Base-by-base conservation (phyloP, 108 stramenopile genomes). In the Hondaea fermentalgiana region DNA sequence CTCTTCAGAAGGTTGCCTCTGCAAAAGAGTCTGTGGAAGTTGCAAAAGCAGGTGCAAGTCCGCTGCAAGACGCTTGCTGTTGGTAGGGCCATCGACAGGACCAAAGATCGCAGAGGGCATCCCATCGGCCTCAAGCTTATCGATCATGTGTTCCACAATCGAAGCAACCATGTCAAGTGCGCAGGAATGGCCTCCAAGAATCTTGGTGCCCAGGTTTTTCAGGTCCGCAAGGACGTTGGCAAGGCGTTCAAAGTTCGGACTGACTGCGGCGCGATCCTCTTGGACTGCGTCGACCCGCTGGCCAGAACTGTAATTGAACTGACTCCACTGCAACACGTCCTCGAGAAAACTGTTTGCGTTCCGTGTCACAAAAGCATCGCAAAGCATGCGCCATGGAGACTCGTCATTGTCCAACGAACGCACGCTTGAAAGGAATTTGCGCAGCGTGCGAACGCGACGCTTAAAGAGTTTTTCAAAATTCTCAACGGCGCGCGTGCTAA, bases 311-410 rank as follows among this genome's bases (percentile, higher is more conserved):
- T 83, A 83, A 23, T 83, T 53, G 51, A 83, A 83, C 25, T 83
- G 76, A 23, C 76, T 83, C 76, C 76, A 83, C 25, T 83, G 76
- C 51, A 83, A 17, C 23, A 83, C 76, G 23, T 83, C 51, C 28
- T 83, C 76, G 23, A 83, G 28, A 17, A 53, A 4, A 6, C 51
- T 12, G 51, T 53, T 47, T 12, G 76, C 45, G 12, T 83, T 47
- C 43, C 76, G 76, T n/a, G 76, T 83, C 23, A 83, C 76, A 83
- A 83, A 83, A 12, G 76, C 76, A 53, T 83, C 76, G 51, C 76
- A 83, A 12, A 83, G 76, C 51, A 83, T 47, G 25, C 76, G 45
- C 76, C 76, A 83, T 6, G 76, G 76, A 55, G 76, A 55, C 45
- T 47, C 76, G 19, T 83, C 76, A 45, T 83, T 47, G 51, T 83